A percentile compares a stretch with the other conserved stretches of the same genome.
Conservation (phyloP, 805 yeast species). For the Kodamaea hsintzibuensis region DNA sequence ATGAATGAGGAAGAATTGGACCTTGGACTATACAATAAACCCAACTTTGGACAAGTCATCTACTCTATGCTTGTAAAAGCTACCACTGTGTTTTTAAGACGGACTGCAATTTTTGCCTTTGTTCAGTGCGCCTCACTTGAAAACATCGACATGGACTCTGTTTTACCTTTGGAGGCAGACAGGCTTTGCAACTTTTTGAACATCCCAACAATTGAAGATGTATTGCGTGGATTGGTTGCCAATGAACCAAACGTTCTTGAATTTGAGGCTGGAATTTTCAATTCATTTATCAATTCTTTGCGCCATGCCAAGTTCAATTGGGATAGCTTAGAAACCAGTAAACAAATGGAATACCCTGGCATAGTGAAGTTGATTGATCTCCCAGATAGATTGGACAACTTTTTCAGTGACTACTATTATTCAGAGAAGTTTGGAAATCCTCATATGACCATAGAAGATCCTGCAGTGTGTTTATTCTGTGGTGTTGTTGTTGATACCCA, state of each 20-base stretch:
- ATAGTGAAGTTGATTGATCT: constrained; percentile 57
- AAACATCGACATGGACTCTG: constrained; percentile 17
- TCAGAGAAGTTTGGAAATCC: constrained; percentile 43
- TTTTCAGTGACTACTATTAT: constrained; percentile 62
- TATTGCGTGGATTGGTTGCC: neutral
- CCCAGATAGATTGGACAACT: constrained; percentile 66
- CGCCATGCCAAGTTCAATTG: constrained; percentile 3
- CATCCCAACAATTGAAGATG: constrained; percentile 38
- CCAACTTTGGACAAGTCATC: constrained; percentile 39
- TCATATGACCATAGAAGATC: constrained; percentile 52
- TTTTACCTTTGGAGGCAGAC: constrained; percentile 49
- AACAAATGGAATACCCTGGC: constrained; percentile 62
- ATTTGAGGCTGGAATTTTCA: constrained; percentile 15
- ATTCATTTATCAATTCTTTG: constrained; percentile 1
- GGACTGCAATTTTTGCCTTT: constrained; percentile 55
- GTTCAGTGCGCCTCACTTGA: constrained; percentile 52
- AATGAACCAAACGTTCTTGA: neutral
- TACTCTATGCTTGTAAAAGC: constrained; percentile 58
- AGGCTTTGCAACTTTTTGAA: constrained; percentile 51
- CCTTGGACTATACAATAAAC: constrained; percentile 15
- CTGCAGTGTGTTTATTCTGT: constrained; percentile 86
- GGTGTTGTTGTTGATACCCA: constrained; percentile 71
- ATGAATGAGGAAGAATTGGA: constrained; percentile 8
- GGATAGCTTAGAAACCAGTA: constrained; percentile 15
- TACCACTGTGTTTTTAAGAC: constrained; percentile 64